Conservation (phyloP, 495 filamentous ascomycete species). For the Cercophora newfieldiana region DNA sequence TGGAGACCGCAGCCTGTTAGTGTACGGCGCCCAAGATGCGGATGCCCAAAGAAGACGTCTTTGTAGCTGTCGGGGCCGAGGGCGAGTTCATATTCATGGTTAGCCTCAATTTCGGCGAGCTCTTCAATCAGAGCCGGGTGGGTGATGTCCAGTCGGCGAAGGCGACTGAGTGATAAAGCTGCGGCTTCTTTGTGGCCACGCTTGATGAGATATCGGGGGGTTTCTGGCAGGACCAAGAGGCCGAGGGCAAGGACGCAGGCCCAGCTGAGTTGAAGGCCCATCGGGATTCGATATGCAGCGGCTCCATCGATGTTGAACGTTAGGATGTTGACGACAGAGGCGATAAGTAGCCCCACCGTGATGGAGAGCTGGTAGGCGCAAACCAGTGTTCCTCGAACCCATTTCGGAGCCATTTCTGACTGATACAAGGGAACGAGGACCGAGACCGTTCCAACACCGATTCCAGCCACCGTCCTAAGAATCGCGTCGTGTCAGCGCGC, state of each 20-base stretch:
- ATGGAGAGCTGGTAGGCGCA: conserved; percentile 90
- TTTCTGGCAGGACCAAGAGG: conserved; percentile 78
- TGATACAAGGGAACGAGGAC: conserved; percentile 83
- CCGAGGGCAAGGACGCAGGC: conserved; percentile 73
- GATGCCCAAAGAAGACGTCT: conserved; percentile 65
- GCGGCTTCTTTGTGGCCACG: conserved; percentile 68
- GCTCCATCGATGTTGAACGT: conserved; percentile 63
- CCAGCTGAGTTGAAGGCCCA: conserved; percentile 84
- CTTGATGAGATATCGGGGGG: conserved; percentile 85
- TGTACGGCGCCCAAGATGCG: conserved; percentile 56
- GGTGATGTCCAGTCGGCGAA: conserved; percentile 75
- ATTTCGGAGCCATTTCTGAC: conserved; percentile 87
- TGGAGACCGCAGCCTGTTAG: conserved; percentile 59
- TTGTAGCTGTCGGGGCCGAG: conserved; percentile 73
- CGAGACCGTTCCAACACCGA: conserved; percentile 82
- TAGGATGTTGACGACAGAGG: conserved; percentile 79
- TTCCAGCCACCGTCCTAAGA: conserved; percentile 66
- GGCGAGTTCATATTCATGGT: conserved; percentile 81
- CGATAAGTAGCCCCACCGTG: conserved; percentile 77
- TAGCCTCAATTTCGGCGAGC: conserved; percentile 83
- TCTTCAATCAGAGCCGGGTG: conserved; percentile 76
- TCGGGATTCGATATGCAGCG: conserved; percentile 80
- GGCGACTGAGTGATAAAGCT: conserved; percentile 66
- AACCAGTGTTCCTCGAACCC: conserved; percentile 89
- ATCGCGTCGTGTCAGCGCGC: not conserved